Evolutionary conservation across 306 rosid genomes (phyloP).

Genomic region (Acacia melanoxylon): DNA sequence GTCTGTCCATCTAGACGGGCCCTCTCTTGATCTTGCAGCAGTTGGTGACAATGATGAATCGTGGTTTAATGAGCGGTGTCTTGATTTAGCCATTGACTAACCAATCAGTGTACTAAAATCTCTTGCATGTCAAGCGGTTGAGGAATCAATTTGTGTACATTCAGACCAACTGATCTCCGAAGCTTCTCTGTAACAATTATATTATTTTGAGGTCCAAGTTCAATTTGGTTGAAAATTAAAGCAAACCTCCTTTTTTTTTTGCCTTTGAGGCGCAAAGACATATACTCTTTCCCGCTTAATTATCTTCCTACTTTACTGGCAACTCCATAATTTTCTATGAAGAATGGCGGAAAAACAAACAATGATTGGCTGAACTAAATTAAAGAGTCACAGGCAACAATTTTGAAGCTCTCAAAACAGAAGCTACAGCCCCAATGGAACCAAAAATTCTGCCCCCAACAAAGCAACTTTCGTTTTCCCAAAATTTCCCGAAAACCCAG

Average conservation of each 20-base stretch:
- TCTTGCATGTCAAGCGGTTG: conserved; percentile 43
- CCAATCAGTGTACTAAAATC: conserved; percentile 3
- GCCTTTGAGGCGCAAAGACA: not conserved
- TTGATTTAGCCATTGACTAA: conserved; percentile 68
- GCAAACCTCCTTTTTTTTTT: not conserved
- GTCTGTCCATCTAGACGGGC: conserved; percentile 91
- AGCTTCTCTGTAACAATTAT: conserved; percentile 11
- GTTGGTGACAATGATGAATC: conserved; percentile 84
- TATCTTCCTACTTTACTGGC: conserved; percentile 1
- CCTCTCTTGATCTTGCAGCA: conserved; percentile 75
- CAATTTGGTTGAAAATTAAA: not conserved
- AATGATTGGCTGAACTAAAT: conserved; percentile 14
- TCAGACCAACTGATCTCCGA: conserved; percentile 16
- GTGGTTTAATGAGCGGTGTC: conserved; percentile 59
- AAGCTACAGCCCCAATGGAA: not conserved
- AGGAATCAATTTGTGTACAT: conserved; percentile 28
- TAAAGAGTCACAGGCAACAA: conserved; percentile 20
- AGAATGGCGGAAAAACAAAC: not conserved
- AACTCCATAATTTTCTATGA: not conserved
- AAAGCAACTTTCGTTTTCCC: not conserved
- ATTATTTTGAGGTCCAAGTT: conserved; percentile 1
- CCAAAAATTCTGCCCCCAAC: conserved; percentile 5
- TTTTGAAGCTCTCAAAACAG: not conserved
- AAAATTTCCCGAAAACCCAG: conserved; percentile 34
- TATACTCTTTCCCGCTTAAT: conserved; percentile 5